phyloP scores from a whole-genome alignment of 768 basidiomycete species.

The Podaxis mareebaensis region DNA sequence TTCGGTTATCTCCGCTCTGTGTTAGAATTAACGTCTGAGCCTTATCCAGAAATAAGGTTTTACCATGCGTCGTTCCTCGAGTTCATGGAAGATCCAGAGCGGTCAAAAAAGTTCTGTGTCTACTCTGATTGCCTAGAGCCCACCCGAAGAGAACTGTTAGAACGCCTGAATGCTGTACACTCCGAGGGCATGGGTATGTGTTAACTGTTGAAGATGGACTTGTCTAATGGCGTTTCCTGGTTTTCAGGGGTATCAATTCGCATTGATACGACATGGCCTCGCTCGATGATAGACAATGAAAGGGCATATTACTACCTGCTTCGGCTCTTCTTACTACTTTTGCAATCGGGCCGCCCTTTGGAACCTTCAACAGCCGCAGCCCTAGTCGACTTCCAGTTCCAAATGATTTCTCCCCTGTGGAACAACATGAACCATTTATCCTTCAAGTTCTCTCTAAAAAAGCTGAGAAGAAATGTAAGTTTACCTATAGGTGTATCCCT shows the following conservation, averaged over 20 bases:
- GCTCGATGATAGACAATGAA: too few relatives aligned
- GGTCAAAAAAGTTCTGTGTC: background rate
- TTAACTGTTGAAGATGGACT: too few relatives aligned
- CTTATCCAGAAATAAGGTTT: background rate
- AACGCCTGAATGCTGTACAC: background rate
- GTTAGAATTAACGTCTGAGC: too few relatives aligned
- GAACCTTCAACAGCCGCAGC: background rate
- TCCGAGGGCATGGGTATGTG: background rate
- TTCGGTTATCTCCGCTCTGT: background rate
- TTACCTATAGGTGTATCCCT: background rate
- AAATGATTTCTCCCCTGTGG: background rate
- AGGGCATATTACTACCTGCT: background rate
- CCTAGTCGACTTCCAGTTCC: background rate
- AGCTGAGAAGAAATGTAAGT: background rate
- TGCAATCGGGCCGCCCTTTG: background rate
- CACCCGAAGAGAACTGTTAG: background rate
- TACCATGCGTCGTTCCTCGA: slow-evolving; percentile 2
- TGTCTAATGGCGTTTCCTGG: background rate
- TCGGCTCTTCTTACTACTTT: background rate
- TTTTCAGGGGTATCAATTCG: background rate
- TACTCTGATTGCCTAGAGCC: background rate
- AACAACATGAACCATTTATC: background rate
- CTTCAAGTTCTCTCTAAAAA: background rate
- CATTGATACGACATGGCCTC: background rate
- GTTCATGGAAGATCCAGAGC: background rate